Evolutionary conservation across 306 rosid species (phyloP).

Genomic region (Castanea sativa): DNA sequence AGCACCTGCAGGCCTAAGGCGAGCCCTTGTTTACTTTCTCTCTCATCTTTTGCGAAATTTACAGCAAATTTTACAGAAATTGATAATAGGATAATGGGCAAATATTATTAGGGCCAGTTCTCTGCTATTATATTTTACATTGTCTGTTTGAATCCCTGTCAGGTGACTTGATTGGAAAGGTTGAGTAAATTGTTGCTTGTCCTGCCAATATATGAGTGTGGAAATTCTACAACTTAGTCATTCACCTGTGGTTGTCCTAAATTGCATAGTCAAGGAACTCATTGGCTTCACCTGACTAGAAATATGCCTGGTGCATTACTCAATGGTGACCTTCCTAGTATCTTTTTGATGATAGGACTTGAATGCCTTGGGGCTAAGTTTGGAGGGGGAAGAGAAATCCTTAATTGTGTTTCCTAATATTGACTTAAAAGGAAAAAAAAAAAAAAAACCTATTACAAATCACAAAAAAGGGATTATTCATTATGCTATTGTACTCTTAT

Average conservation of each 20-base stretch:
- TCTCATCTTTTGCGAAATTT: not conserved
- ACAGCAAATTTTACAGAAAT: not conserved
- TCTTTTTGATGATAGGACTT: not conserved
- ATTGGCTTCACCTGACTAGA: not conserved
- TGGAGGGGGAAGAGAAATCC: not conserved
- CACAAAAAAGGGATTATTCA: not conserved
- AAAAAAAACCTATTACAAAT: not conserved
- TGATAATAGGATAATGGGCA: not conserved
- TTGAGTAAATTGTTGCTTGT: not conserved
- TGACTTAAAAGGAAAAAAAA: not conserved
- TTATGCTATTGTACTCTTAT: not conserved
- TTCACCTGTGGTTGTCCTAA: not conserved
- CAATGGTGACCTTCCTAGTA: not conserved
- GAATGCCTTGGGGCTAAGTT: not conserved
- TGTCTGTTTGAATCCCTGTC: not conserved
- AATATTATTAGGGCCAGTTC: not conserved
- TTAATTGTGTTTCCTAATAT: not conserved
- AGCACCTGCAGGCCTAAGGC: not conserved
- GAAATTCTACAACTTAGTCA: not conserved
- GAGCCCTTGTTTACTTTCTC: not conserved
- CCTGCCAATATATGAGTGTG: not conserved
- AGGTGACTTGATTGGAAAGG: not conserved
- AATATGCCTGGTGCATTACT: not conserved
- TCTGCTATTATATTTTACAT: not conserved
- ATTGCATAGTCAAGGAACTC: not conserved